Evolutionary conservation across 495 filamentous ascomycete genomes (phyloP).

Genomic region (Pyronema omphalodes): DNA sequence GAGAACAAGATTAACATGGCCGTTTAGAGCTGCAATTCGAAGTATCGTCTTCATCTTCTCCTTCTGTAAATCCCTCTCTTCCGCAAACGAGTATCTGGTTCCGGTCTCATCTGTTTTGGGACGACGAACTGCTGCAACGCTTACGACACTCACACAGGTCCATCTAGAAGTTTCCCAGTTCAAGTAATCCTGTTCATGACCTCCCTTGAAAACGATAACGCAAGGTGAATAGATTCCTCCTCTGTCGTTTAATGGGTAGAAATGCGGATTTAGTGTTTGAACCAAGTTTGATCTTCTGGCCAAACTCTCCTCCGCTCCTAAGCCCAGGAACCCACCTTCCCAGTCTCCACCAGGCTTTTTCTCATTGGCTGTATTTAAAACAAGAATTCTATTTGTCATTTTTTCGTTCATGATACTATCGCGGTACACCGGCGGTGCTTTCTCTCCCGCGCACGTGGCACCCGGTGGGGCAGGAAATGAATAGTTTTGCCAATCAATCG

Average conservation of each 20-base stretch:
- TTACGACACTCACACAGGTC: slow-evolving; percentile 43
- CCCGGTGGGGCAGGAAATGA: slow-evolving; percentile 3
- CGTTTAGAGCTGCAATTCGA: slow-evolving; percentile 43
- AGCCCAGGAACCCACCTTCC: slow-evolving; percentile 41
- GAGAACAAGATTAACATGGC: slow-evolving; percentile 41
- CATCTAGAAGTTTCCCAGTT: slow-evolving; percentile 29
- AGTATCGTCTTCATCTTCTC: slow-evolving; percentile 54
- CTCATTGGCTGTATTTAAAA: slow-evolving; percentile 59
- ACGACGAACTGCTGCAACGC: slow-evolving; percentile 47
- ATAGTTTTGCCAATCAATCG: slow-evolving; percentile 38
- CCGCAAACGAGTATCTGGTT: slow-evolving; percentile 46
- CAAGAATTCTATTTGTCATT: slow-evolving; percentile 34
- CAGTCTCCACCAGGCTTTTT: slow-evolving; percentile 57
- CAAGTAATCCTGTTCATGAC: slow-evolving; percentile 33
- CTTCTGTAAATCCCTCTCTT: slow-evolving; percentile 48
- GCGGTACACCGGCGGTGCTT: slow-evolving; percentile 11
- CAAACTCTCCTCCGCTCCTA: slow-evolving; percentile 54
- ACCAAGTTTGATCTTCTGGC: slow-evolving; percentile 54
- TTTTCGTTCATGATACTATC: slow-evolving; percentile 8
- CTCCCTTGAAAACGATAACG: slow-evolving; percentile 39
- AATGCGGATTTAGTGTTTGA: slow-evolving; percentile 40
- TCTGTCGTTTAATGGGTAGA: slow-evolving; percentile 50
- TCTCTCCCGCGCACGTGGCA: background rate
- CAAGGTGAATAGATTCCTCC: slow-evolving; percentile 48
- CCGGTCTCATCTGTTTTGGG: slow-evolving; percentile 49